Evolutionary conservation across 257 asterid species (phyloP), one percentile per base, ranked within the genome.

Genomic region (Apocynum venetum): DNA sequence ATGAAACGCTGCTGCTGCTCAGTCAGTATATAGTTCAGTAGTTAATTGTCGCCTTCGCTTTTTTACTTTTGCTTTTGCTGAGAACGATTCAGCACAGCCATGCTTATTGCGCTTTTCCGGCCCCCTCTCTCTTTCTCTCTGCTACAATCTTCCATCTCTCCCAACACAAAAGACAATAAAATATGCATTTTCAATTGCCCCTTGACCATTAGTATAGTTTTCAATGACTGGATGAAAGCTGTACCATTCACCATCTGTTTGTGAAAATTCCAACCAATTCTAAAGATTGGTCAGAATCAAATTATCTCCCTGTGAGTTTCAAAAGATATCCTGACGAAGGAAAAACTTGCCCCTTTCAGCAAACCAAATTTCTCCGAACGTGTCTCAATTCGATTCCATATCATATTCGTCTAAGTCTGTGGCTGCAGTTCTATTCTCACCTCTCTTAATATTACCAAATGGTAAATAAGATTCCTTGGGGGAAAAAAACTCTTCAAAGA

Each of bases 271-370:
- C 49, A 43, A 6, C 19, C 35, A 38, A 66, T 20, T 49, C 71
- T 0, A 40, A 66, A 41, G 72, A 19, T 40, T 5, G 72, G 48
- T 38, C 49, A 68, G 48, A 68, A 68, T 41, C n/a, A 68, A 68
- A 68, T 41, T 7, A 7, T 57, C 36, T 57, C 63, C 5, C 35
- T 72, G 76, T 65, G 17, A 72, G 64, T 72, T 52, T 52, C 48
- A 36, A 52, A 52, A 68, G 76, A 72, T 72, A 36, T 36, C 38
- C 65, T 72, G 63, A 52, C 48, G 49, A 57, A 11, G 19, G 6
- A 10, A 56, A 73, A 2, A 40, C 31, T 56, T 74, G 25, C 77
- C 61, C 69, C 17, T 74, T 74, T 20, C 9, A 74, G 77, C 56
- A 74, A 74, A 41, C 36, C 55, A 19, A 14, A 17, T 17, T 3